Base-by-base conservation (phyloP, 192 early-diverging fungal species). In the Kickxella alabastrina region DNA sequence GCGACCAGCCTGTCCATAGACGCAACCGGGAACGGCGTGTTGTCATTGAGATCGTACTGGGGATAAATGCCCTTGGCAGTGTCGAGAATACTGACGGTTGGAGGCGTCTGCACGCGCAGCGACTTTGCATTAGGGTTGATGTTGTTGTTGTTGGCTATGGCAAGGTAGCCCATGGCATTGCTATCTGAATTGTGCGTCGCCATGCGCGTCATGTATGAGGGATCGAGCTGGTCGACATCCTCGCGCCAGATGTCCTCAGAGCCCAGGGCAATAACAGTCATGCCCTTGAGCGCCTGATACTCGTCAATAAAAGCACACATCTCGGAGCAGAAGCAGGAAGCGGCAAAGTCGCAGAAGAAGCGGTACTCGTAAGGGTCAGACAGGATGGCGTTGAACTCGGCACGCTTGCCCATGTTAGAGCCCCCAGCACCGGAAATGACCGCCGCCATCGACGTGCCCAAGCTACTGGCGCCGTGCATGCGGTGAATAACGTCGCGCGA, bases 251-350 rank as follows among this genome's bases (percentile, higher is more conserved):
- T 66, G 17, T 61, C 63, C 18, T 67, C 62, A 0, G 70, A 54
- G 3, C 54, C 70, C 4, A 74, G 51, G 17, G 70, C 49, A 31
- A 46, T 26, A 14, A 74, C 43, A 3, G 70, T 67, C 22, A 61
- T 35, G 3, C 46, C 42, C 52, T 74, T 74, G 42, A 74, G 70
- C 22, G 50, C 46, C 46, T 67, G 70, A 27, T 74, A 74, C 47
- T 74, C 70, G 47, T 74, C 70, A 4, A 74, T 58, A 39, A 74
- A 74, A 0, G 64, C 70, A 0, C 62, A 67, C 62, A 74, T 56
- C 17, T 74, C 70, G 3, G 70, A 74, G 63, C 70, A 67, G 59
- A 74, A 74, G 51, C 70, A 74, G 22, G 70, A 61, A 3, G 70
- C 70, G 1, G 70, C 63, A 67, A 74, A 74, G 38, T 66, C 70